Evolutionary conservation across 169 alveolate species (phyloP).

Genomic region (Plasmodium yoelii): DNA sequence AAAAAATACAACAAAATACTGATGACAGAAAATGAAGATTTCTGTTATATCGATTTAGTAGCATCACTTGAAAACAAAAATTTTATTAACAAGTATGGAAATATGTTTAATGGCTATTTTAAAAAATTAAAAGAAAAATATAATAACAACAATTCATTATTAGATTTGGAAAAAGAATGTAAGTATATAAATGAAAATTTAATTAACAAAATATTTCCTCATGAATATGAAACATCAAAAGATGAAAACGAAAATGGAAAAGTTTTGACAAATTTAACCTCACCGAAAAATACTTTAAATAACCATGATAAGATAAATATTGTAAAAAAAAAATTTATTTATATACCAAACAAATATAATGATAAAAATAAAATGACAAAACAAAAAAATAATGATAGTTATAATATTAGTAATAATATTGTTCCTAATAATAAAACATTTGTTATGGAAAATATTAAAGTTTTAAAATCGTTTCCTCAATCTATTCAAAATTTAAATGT

Average conservation of each 20-base stretch:
- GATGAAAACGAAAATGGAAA: not conserved
- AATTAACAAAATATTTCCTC: slow-evolving; percentile 3
- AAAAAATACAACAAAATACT: slow-evolving; percentile 24
- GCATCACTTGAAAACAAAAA: slow-evolving; percentile 12
- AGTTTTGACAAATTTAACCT: too few relatives aligned
- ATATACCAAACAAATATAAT: slow-evolving; percentile 16
- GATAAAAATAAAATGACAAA: not conserved
- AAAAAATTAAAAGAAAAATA: slow-evolving; percentile 35
- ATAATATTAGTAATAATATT: not conserved
- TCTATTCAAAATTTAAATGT: slow-evolving; percentile 39
- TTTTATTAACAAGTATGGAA: slow-evolving; percentile 40
- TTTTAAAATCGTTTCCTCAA: slow-evolving; percentile 65
- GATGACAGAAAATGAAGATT: slow-evolving; percentile 13
- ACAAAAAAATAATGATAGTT: not conserved
- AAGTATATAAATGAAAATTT: slow-evolving; percentile 45
- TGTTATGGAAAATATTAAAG: slow-evolving; percentile 40
- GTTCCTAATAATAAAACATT: slow-evolving; percentile 4
- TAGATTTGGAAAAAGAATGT: slow-evolving; percentile 61
- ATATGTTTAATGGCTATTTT: slow-evolving; percentile 51
- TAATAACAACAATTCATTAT: not conserved
- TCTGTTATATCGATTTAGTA: slow-evolving; percentile 18
- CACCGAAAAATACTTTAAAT: not conserved
- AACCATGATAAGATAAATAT: not conserved
- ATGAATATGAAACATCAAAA: not conserved
- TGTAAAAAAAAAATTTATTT: slow-evolving; percentile 37